Evolutionary conservation across 352 stramenopile species (phyloP), one percentile per base, ranked within the genome.

Genomic region (Salisapilia sapeloensis): DNA sequence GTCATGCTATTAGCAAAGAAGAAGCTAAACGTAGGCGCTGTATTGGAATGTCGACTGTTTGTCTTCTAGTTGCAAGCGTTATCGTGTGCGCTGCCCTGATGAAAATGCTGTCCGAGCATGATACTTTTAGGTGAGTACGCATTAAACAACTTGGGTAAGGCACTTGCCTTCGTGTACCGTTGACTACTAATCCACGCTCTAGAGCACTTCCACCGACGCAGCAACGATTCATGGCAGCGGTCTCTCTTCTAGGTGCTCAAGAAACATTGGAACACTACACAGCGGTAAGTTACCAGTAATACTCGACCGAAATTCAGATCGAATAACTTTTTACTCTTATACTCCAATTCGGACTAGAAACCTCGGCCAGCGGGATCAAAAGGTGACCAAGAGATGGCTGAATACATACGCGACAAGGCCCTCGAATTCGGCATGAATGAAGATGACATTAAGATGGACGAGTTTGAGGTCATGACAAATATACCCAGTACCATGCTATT

Each of bases 401-500:
- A 77, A 38, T 89, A 76, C 41, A 86, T 86, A 27, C 59, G 63
- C 18, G 57, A 61, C 12, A 60, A 64, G 27, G 67, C 67, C 13
- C 61, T 84, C 7, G 60, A 78, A 15, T 83, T 80, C 31, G 74
- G 74, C 9, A 71, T 89, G 38, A 60, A 79, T 20, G 64, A 81
- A 32, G 50, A 33, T n/a, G 59, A 51, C 16, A 69, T 89, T 48
- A 84, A 81, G 36, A 31, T 83, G n/a, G 71, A 83, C 29, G 70
- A 85, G 16, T 86, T 86, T 29, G 70, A 86, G 40, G 74, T 86
- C 26, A 44, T 89, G 15, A 45, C 76, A 19, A 89, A 86, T 29
- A 56, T 74, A 15, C 70, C 67, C 0, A 60, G 82, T 36, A 54
- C 46, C 16, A 53, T 89, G 33, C 60, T 50, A 2, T 48, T 81